phyloP scores from a whole-genome alignment of 352 stramenopile genomes.

The Pythium coloratum region DNA sequence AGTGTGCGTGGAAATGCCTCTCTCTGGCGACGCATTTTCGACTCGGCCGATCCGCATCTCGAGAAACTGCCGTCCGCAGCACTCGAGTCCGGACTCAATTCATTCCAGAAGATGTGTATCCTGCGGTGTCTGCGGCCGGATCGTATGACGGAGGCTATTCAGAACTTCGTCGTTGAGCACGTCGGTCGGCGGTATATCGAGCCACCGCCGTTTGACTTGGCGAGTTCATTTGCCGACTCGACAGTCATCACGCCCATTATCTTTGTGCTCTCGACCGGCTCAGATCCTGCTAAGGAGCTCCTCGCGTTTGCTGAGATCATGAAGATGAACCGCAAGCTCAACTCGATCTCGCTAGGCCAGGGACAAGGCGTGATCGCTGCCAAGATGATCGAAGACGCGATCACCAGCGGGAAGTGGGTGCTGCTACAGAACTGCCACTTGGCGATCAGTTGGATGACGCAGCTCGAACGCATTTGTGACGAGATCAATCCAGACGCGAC shows the following conservation, averaged over 20 bases:
- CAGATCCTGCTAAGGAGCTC: conserved; percentile 88
- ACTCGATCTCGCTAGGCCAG: conserved; percentile 90
- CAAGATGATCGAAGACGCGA: conserved; percentile 87
- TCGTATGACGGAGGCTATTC: conserved; percentile 70
- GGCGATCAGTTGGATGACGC: conserved; percentile 91
- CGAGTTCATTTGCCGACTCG: conserved; percentile 81
- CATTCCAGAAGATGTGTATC: conserved; percentile 52
- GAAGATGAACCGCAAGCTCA: conserved; percentile 84
- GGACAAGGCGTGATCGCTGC: conserved; percentile 85
- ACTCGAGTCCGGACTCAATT: conserved; percentile 38
- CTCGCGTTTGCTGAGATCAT: conserved; percentile 83
- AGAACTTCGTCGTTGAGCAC: conserved; percentile 80
- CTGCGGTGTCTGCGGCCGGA: conserved; percentile 60
- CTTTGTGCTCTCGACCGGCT: conserved; percentile 89
- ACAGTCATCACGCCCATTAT: conserved; percentile 88
- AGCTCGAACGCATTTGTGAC: conserved; percentile 92
- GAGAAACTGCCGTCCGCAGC: conserved; percentile 37
- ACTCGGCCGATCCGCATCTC: conserved; percentile 44
- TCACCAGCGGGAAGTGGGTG: conserved; percentile 90
- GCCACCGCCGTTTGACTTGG: conserved; percentile 80
- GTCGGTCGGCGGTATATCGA: conserved; percentile 84
- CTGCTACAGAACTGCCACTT: conserved; percentile 92
- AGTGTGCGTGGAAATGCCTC: conserved; percentile 31
- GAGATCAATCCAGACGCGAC: conserved; percentile 80
- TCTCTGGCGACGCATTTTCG: conserved; percentile 46